Percentiles rank a stretch among this genome's conserved stretches.
Evolutionary conservation across 2,329 filamentous ascomycete genomes (phyloP).

Genomic region (Elsinoe fawcettii): DNA sequence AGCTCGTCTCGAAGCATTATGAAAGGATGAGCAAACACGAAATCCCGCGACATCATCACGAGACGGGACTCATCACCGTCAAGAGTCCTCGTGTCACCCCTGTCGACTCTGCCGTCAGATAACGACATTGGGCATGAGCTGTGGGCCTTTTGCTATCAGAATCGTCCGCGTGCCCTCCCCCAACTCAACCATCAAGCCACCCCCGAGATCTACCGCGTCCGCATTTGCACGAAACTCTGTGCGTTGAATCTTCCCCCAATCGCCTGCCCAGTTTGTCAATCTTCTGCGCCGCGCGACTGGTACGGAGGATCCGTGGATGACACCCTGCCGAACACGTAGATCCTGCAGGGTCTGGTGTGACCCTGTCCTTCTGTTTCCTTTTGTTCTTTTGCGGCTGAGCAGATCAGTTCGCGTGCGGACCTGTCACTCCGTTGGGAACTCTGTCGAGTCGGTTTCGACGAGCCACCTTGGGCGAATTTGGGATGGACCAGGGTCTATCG

Average conservation of each 20-base stretch:
- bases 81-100: background rate
- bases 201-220: constrained; percentile 6
- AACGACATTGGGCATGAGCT: background rate
- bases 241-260: constrained; percentile 10
- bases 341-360: constrained; percentile 11
- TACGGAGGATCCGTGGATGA: constrained; percentile 7
- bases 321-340: constrained; percentile 1
- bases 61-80: background rate
- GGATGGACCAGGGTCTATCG: background rate
- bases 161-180: background rate
- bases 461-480: background rate
- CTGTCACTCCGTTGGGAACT: background rate
- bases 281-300: background rate
- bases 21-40: background rate
- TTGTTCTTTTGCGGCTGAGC: constrained; percentile 8
- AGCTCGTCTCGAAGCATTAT: background rate
- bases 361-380: background rate
- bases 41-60: background rate
- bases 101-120: background rate
- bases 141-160: background rate
- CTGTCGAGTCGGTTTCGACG: background rate
- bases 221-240: background rate
- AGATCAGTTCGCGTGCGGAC: constrained; percentile 3
- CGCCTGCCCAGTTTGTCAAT: background rate
- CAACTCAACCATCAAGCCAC: background rate